Base-by-base conservation (phyloP, 148 eudicot species). In the Rhododendron vialii region DNA sequence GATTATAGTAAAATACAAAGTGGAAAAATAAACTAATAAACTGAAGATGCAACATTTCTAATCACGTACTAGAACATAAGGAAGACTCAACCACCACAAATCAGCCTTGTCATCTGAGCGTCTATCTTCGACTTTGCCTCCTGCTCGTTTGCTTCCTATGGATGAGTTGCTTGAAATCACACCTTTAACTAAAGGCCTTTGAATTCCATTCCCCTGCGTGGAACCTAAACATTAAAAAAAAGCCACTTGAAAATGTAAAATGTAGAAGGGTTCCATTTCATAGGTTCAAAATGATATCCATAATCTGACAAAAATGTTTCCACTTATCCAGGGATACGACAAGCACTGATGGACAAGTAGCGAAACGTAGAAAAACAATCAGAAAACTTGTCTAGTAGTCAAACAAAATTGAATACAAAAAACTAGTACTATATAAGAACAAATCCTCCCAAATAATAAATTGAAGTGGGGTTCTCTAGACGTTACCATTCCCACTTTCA, bases 41-140 rank as follows among this genome's bases (percentile, higher is more conserved):
- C 45, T 57, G 7, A 41, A 45, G 14, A 77, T 24, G 35, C 30
- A 38, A 26, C n/a, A 47, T 53, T 47, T 59, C 61, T 67, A 78
- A 57, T 12, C 53, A 92, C 95, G 84, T 90, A 96, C 99, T 71
- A 92, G 86, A 87, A 95, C 96, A 89, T 93, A 96, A 28, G 98
- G 99, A 90, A 96, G 99, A 81, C 88, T 88, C 85, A 82, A 85
- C 99, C 99, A 96, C 98, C 99, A 95, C 1, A 76, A 36, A 38
- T 89, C 87, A 77, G 89, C 86, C 82, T 88, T 88, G 81, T 53
- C 87, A 82, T 57, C 83, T 26, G 82, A 67, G 65, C 78, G 69
- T 84, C 82, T 86, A 83, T 82, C 88, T 65, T 83, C 80, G 35
- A 84, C 36, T 71, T 61, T 80, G 84, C 85, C 82, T 80, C 73